Conservation (phyloP, 495 filamentous ascomycete genomes). For the Neurospora sp. region DNA sequence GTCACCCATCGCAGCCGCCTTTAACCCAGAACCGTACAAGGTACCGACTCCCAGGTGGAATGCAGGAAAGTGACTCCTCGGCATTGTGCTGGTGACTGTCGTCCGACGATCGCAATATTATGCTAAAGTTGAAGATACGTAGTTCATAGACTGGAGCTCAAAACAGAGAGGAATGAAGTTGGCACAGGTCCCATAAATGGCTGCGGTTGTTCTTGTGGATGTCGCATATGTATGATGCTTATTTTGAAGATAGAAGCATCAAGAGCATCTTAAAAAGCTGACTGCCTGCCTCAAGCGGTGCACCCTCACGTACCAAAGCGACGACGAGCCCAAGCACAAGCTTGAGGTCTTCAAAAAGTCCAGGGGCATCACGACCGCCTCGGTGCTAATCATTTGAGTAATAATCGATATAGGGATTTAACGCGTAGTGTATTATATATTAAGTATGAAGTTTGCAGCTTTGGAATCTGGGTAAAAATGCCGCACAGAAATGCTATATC, state of each 20-base stretch:
- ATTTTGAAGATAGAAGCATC: background rate
- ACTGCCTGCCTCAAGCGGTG: background rate
- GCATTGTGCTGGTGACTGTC: background rate
- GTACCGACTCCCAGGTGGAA: background rate
- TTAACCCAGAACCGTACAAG: background rate
- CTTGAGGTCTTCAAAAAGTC: no score
- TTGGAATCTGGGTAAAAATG: no score
- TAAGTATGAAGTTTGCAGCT: no score
- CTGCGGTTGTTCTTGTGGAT: background rate
- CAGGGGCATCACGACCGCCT: no score
- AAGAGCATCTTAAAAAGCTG: background rate
- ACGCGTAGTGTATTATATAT: no score
- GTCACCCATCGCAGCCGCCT: background rate
- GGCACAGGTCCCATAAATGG: background rate
- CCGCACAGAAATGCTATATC: no score
- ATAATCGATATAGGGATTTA: no score
- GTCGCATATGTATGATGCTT: background rate
- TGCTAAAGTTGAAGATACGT: background rate
- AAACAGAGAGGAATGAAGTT: background rate
- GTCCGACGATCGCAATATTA: background rate
- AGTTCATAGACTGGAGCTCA: background rate
- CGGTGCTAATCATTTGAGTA: no score
- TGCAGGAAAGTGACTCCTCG: background rate
- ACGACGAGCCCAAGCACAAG: no score
- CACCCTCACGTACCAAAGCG: no score